Conservation (phyloP, 306 rosid genomes). For the Cucurbita moschata region DNA sequence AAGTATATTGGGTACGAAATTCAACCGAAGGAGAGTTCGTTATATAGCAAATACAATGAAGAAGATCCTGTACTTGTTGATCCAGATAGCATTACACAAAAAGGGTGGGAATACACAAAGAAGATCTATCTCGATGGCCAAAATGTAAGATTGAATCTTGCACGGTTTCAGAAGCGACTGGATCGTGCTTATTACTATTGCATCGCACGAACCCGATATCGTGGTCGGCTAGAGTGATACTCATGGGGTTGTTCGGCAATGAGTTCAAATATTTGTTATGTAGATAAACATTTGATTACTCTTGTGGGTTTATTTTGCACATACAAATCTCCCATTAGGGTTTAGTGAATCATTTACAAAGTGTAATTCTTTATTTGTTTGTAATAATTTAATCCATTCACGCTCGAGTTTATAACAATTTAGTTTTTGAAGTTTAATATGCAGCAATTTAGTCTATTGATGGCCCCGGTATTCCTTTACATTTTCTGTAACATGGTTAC, state of each 20-base stretch:
- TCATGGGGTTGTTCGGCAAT: too few species aligned
- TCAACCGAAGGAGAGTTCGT: constrained; percentile 54
- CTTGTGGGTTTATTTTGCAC: background rate
- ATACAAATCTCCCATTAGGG: background rate
- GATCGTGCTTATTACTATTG: constrained; percentile 39
- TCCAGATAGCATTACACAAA: constrained; percentile 44
- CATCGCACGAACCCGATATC: constrained; percentile 11
- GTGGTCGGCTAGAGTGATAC: too few species aligned
- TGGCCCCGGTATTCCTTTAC: too few species aligned
- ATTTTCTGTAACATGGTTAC: too few species aligned
- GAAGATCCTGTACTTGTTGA: constrained; percentile 51
- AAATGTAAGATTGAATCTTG: constrained; percentile 46
- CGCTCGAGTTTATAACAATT: too few species aligned
- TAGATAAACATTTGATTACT: background rate
- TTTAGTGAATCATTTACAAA: background rate
- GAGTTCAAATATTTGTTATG: background rate
- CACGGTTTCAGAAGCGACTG: constrained; percentile 57
- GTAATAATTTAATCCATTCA: too few species aligned
- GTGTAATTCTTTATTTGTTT: background rate
- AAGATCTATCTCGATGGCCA: constrained; percentile 82
- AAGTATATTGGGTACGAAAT: constrained; percentile 71
- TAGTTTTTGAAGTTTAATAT: too few species aligned
- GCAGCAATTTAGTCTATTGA: too few species aligned
- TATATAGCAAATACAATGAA: constrained; percentile 30
- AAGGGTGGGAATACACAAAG: constrained; percentile 87